Base-by-base conservation (phyloP, 2,329 filamentous ascomycete genomes). In the Hypoxylon sp. region DNA sequence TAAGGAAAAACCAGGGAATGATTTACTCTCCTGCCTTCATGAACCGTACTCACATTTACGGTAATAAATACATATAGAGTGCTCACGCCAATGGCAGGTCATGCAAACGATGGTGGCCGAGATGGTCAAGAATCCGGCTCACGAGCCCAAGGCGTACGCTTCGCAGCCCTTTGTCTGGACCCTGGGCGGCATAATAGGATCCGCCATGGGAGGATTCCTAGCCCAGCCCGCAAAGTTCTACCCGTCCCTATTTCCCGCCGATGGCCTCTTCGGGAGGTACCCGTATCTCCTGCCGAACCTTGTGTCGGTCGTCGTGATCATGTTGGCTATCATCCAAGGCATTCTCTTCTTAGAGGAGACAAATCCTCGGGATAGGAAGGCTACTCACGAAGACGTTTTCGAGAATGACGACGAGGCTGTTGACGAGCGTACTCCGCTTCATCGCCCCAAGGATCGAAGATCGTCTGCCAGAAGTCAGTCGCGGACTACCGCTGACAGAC, bases 261-360 rank as follows among this genome's bases (percentile, higher is more conserved):
- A 80, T 24, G 80, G 80, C 1, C 44, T 81, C 0, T 81, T 81
- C 49, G 89, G 89, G 42, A 82, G 84, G 6, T 92, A 90, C 70
- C 91, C 91, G 0, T 94, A 92, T 70, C 82, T 92, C n/a, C 79
- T 85, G 4, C 90, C 90, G 1, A 93, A 92, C 71, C 71, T 92
- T 0, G 80, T 91, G 52, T 86, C 89, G 0, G 88, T 89, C 0
- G 80, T 76, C 1, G 81, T 91, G 8, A 81, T 92, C 30, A 68
- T 86, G 1, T 68, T 91, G 4, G 90, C 92, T 68, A 81, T 91
- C 32, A 72, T 87, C 7, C 73, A 91, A 49, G 85, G 87, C n/a
- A 80, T 84, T 48, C 72, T 91, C 24, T 89, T 90, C 70, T 79
- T 93, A 16, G 79, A 81, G 32, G 80, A 82, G 70, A 82, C 80